A percentile compares a stretch with the other conserved stretches of the same genome.
These are phyloP conservation scores for Aspergillus cejpii DNA, from an alignment of 2,329 filamentous ascomycete species.

Conservation along the genomic window DNA sequence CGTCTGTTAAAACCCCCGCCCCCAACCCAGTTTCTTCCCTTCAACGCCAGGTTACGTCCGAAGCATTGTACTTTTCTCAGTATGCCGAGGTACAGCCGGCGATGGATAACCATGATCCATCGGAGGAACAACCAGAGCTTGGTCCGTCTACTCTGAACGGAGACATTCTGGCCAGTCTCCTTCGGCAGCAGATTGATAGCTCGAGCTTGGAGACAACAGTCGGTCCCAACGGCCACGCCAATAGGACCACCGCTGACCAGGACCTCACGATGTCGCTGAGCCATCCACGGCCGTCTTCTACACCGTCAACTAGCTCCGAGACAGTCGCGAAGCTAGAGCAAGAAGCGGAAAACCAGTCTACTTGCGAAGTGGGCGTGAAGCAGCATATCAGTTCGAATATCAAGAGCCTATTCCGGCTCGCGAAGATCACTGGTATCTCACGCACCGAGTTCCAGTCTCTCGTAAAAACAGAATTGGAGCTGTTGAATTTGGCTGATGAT, in stretches of 20 bases:
- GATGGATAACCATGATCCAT: constrained; percentile 57
- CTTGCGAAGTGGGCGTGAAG: constrained; percentile 55
- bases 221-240: constrained; percentile 19
- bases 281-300: constrained; percentile 41
- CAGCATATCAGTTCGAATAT: constrained; percentile 59
- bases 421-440: constrained; percentile 53
- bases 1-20: constrained; percentile 37
- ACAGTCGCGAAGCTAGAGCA: constrained; percentile 52
- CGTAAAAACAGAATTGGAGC: constrained; percentile 54
- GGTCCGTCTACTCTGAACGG: constrained; percentile 51
- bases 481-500: constrained; percentile 51
- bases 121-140: constrained; percentile 45
- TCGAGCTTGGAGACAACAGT: constrained; percentile 16
- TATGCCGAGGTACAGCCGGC: constrained; percentile 60
- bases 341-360: constrained; percentile 45
- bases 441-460: constrained; percentile 54
- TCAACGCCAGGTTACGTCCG: constrained; percentile 38
- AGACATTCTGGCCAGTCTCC: constrained; percentile 41
- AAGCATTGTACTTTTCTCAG: constrained; percentile 55
- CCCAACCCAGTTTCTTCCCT: constrained; percentile 21
- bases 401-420: constrained; percentile 58
- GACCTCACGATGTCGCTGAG: constrained; percentile 28
- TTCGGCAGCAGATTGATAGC: constrained; percentile 36
- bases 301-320: constrained; percentile 40
- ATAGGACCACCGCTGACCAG: constrained; percentile 17